Evolutionary conservation across 176 grass and related monocot genomes (phyloP), one percentile per base, ranked within the genome.

Genomic region (Rhynchospora breviuscula): DNA sequence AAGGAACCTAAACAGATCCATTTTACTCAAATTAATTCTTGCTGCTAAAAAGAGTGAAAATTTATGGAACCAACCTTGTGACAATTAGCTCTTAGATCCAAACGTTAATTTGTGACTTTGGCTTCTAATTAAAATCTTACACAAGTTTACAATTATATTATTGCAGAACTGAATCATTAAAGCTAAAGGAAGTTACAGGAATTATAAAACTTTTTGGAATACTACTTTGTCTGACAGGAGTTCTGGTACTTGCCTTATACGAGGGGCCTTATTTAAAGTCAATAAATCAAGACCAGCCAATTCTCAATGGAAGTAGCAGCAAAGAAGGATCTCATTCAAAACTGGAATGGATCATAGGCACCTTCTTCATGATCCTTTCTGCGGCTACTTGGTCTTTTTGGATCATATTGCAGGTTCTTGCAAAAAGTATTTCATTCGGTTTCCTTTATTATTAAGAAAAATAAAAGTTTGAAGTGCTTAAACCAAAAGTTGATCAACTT

Each of bases 341-440:
- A 69, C 78, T 18, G 0, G 67, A 54, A n/a, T 97, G 91, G 94
- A 89, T 94, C 63, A 90, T 86, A 76, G 91, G 91, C 7, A 84
- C 91, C 11, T 90, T 94, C 48, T 31, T 94, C 18, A 88, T 90
- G 69, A 63, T 97, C 10, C 62, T 87, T 0, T 47, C 88, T 0
- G 90, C 87, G 59, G 65, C 64, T 21, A 45, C 86, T 3, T 97
- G 88, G 94, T 90, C 88, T 15, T 69, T 97, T 60, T 94, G 94
- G 91, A 83, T 92, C 29, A 87, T 97, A 9, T 81, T 94, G 10
- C 89, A 91, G 84, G 86, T 91, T 63, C 6, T n/a, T 12, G 10
- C 31, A 67, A 40, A 62, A 67, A 40, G 11, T 15, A 21, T 22
- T 13, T 71, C 44, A 49, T 72, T 72, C n/a, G 48, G n/a, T 72